Evolutionary conservation across 1,284 basidiomycete species (phyloP).

Genomic region (Cystobasidium sp.): DNA sequence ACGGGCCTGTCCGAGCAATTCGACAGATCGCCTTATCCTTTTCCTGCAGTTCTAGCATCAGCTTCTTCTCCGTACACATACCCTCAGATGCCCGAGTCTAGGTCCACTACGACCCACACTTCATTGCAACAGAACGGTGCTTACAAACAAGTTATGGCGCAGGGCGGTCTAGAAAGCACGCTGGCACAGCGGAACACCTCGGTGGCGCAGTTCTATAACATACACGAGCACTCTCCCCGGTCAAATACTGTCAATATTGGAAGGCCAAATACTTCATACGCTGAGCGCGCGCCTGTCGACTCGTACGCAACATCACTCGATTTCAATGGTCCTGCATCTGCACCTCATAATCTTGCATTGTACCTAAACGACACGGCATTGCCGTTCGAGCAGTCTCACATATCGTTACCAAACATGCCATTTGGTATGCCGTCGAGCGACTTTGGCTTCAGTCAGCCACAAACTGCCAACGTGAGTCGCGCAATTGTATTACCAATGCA

Average conservation of each 20-base stretch:
- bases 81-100: neutral
- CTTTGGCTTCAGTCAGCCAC: neutral
- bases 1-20: too few relatives aligned
- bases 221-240: constrained; percentile 3
- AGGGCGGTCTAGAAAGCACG: neutral
- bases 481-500: neutral
- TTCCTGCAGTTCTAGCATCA: neutral
- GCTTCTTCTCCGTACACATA: neutral
- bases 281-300: neutral
- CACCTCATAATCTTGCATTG: neutral
- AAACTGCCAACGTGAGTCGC: neutral
- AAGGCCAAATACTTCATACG: neutral
- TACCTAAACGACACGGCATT: neutral
- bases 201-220: constrained; percentile 19
- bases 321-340: neutral
- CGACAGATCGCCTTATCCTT: too few relatives aligned
- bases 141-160: neutral
- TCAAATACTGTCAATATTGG: neutral
- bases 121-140: neutral
- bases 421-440: constrained; percentile 16
- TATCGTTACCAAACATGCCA: constrained; percentile 26
- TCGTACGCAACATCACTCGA: neutral
- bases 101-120: too few relatives aligned
- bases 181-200: constrained; percentile 14
- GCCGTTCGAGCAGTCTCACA: neutral